Evolutionary conservation across 2,329 filamentous ascomycete genomes (phyloP), one percentile per base, ranked within the genome.

Genomic region (Neofusicoccum umdonicola): DNA sequence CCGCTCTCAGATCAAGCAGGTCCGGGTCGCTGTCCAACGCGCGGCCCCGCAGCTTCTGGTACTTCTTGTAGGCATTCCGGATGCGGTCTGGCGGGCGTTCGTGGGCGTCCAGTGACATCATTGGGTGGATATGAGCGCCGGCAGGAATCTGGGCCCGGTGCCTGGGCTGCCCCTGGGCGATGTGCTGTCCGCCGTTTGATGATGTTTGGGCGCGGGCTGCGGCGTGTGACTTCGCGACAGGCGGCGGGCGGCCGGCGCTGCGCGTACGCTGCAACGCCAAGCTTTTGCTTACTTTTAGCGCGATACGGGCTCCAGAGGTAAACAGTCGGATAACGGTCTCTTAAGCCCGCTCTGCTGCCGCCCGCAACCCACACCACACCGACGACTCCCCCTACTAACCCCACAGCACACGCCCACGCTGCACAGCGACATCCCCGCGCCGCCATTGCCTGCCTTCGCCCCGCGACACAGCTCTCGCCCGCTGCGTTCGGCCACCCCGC

Each of bases 51-150:
- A 86, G 82, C 68, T 85, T 89, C 27, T 89, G 87, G 70, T 89
- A 92, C 47, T 79, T 80, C 76, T 97, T 97, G 85, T 92, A 97
- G 62, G 87, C 80, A 51, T 84, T 80, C 67, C 88, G 87, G 69
- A 97, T 82, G 57, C 82, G 77, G 12, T 88, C 86, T 3, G 93
- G 91, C 1, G 93, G 91, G 70, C 88, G 88, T 76, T 92, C 87
- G 74, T 94, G 87, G 34, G 93, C 89, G 77, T 96, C 90, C 2
- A 93, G 80, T 58, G 42, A 69, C 62, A 61, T 61, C n/a, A 47
- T 60, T 60, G 56, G 42, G 8, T 35, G 56, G 42, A 37, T 15
- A 31, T 17, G 51, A 27, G 34, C 52, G 27, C 35, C 50, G n/a
- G 27, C 44, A 27, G 1, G 51, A 34, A 54, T 41, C 51, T 41